Evolutionary conservation across 495 filamentous ascomycete species (phyloP), one percentile per base, ranked within the genome.

Genomic region (Margaritispora aquatica): DNA sequence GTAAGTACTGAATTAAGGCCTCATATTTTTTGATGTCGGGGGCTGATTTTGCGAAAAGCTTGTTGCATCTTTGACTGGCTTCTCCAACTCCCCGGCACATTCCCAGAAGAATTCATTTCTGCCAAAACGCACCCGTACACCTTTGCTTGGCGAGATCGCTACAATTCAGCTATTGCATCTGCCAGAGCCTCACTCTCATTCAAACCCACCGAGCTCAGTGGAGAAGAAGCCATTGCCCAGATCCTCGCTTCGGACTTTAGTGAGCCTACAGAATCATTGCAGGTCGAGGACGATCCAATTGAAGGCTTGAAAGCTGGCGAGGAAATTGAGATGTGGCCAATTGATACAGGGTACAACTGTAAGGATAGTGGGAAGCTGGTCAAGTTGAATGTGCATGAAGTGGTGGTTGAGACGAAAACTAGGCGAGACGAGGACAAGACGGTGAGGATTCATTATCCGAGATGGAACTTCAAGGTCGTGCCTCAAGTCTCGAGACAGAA

Each of bases 41-140:
- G n/a, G n/a, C n/a, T n/a, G n/a, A n/a, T n/a, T n/a, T n/a, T n/a
- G n/a, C n/a, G n/a, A n/a, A 34, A 5, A 34, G 29, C 76, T 20
- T 71, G 83, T 15, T 88, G 83, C 84, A 64, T 73, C 0, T 73
- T 86, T 51, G 75, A 82, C 62, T 88, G 87, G 85, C 58, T 86
- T 1, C 62, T 69, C 10, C 69, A 57, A 1, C 56, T 81, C 2
- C 72, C 74, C 0, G 80, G 76, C 1, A 77, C 80, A 15, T 63
- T 86, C 26, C 73, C 75, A 44, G 11, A 26, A 24, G 26, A 24
- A 9, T 44, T 48, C 21, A 9, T 48, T n/a, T 48, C 44, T 5
- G 8, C 7, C 21, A n/a, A 8, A 7, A n/a, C 21, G 17, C 20
- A 19, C n/a, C 44, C 44, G 44, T 8, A 48, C 17, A 48, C 44